Conservation (phyloP, 345 rosid species). For the Rhizophora apiculata region DNA sequence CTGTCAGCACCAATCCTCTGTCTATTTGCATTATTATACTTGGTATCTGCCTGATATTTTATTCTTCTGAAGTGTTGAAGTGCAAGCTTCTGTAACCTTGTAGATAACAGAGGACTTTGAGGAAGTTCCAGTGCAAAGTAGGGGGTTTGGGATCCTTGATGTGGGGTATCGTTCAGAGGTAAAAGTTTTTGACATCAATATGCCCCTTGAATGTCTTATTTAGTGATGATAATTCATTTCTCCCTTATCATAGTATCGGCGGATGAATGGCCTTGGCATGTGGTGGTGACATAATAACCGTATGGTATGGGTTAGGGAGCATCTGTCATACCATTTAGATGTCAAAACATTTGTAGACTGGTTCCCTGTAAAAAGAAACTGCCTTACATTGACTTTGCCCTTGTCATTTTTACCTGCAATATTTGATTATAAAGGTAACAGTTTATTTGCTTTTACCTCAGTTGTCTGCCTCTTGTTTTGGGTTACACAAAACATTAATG, state of each 20-base stretch:
- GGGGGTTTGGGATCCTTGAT: slow-evolving; percentile 96
- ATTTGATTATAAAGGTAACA: too few relatives aligned
- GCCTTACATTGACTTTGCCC: too few relatives aligned
- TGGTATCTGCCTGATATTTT: neutral
- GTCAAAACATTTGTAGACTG: neutral
- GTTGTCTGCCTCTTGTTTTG: too few relatives aligned
- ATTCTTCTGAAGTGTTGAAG: slow-evolving; percentile 8
- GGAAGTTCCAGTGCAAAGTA: slow-evolving; percentile 85
- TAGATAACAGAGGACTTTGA: slow-evolving; percentile 81
- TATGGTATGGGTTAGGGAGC: too few relatives aligned
- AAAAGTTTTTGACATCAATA: slow-evolving; percentile 6
- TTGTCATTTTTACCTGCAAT: too few relatives aligned
- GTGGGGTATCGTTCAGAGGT: slow-evolving; percentile 93
- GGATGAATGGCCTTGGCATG: neutral
- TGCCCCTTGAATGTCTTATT: neutral
- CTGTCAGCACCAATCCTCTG: neutral
- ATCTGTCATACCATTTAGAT: neutral
- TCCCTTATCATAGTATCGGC: neutral
- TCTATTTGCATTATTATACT: neutral
- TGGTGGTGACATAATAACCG: neutral
- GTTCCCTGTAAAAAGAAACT: neutral
- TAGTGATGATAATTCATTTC: too few relatives aligned
- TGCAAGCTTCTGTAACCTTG: slow-evolving; percentile 9
- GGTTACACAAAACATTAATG: too few relatives aligned
- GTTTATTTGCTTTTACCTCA: too few relatives aligned